Conservation (phyloP, 768 basidiomycete genomes). For the Suillus tomentosus region DNA sequence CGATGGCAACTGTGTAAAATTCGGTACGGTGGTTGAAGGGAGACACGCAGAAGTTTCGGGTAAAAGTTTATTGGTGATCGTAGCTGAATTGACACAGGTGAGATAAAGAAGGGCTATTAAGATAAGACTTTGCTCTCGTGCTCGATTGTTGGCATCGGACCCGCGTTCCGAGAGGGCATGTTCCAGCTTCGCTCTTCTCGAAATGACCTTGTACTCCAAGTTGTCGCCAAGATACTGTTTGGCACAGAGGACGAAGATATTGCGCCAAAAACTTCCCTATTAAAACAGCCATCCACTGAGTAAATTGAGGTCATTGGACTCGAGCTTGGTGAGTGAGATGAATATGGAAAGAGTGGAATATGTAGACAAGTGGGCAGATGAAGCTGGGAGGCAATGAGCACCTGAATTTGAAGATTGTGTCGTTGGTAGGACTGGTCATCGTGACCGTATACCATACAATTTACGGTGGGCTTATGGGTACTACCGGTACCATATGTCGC, state of each 20-base stretch:
- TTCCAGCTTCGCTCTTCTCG: slow-evolving; percentile 45
- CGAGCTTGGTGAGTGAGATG: slow-evolving; percentile 57
- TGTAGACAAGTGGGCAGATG: slow-evolving; percentile 54
- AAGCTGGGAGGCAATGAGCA: slow-evolving; percentile 48
- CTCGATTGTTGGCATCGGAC: slow-evolving; percentile 15
- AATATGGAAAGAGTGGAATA: slow-evolving; percentile 61
- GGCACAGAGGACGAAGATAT: slow-evolving; percentile 50
- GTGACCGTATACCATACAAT: too few relatives aligned
- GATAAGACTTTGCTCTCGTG: slow-evolving; percentile 34
- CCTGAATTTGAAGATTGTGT: slow-evolving; percentile 53
- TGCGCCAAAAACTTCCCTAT: slow-evolving; percentile 47
- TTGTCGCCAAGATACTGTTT: slow-evolving; percentile 43
- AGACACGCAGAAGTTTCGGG: slow-evolving; percentile 72
- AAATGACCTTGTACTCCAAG: slow-evolving; percentile 9
- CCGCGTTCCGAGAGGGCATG: slow-evolving; percentile 36
- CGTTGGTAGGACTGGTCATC: too few relatives aligned
- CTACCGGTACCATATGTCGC: too few relatives aligned
- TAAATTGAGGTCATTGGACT: slow-evolving; percentile 44
- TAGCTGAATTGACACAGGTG: slow-evolving; percentile 36
- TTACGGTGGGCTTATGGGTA: too few relatives aligned
- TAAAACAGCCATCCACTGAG: slow-evolving; percentile 53
- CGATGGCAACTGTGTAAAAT: slow-evolving; percentile 60
- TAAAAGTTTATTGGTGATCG: slow-evolving; percentile 66
- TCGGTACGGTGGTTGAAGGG: slow-evolving; percentile 75
- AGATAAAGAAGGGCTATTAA: not conserved